phyloP scores from a whole-genome alignment of 352 stramenopile species.

The Blastocystis sp. region DNA sequence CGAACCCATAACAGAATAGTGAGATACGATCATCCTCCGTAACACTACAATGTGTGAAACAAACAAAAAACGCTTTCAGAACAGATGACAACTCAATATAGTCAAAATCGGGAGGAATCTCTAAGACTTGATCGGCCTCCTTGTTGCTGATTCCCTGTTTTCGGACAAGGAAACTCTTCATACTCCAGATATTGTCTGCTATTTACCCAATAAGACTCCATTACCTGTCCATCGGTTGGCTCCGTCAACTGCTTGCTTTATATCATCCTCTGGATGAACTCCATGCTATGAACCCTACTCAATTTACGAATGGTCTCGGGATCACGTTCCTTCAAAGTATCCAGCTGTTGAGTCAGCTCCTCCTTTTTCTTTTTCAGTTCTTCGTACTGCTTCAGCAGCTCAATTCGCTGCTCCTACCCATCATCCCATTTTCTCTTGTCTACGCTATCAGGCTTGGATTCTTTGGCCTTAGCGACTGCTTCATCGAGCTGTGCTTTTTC shows the following conservation, averaged over 20 bases:
- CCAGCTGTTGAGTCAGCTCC: background rate
- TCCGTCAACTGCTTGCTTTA: conserved; percentile 27
- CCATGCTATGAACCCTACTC: background rate
- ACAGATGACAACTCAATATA: background rate
- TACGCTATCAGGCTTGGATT: conserved; percentile 39
- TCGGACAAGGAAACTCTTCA: conserved; percentile 48
- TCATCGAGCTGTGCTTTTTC: conserved; percentile 38
- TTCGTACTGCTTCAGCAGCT: conserved; percentile 23
- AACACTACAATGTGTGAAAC: too few species aligned
- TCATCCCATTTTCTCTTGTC: background rate
- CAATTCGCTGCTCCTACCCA: conserved; percentile 12
- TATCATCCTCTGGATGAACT: conserved; percentile 26
- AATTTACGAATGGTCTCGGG: conserved; percentile 40
- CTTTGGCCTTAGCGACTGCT: background rate
- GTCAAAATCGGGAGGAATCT: conserved; percentile 44
- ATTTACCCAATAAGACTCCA: background rate
- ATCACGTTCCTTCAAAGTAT: conserved; percentile 32
- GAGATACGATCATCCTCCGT: background rate
- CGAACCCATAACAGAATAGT: too few species aligned
- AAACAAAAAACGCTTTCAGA: too few species aligned
- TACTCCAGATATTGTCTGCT: conserved; percentile 43
- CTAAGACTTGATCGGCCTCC: conserved; percentile 35
- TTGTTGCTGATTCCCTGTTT: conserved; percentile 30
- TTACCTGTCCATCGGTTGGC: conserved; percentile 46
- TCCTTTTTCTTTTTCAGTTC: background rate